Percentiles rank a stretch among this genome's conserved stretches.
Evolutionary conservation across 129 eudicot genomes (phyloP).

Genomic region (Daucus carota): DH1_v3.0 NC_030385.2:9885501-9886000

Average conservation of each 20-base stretch:
- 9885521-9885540: slow-evolving; percentile 63
- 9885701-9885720: not conserved
- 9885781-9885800: not conserved
- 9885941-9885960: slow-evolving; percentile 47
- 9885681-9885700: not conserved
- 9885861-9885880: not conserved
- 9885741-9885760: not conserved
- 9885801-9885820: not conserved
- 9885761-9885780: not conserved
- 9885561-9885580: slow-evolving; percentile 51
- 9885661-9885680: not conserved
- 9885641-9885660: not conserved
- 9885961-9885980: slow-evolving; percentile 13
- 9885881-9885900: not conserved
- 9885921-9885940: slow-evolving; percentile 26
- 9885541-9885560: slow-evolving; percentile 61
- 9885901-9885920: slow-evolving; percentile 28
- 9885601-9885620: not conserved
- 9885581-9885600: slow-evolving; percentile 30
- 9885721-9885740: not conserved
- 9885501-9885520: slow-evolving; percentile 46
- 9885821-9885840: not conserved
- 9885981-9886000: slow-evolving; percentile 19
- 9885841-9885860: not conserved
- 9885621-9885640: not conserved